A percentile compares a stretch with the other conserved stretches of the same genome.
Conservation (phyloP, 2,329 filamentous ascomycete species). For the Fusarium sp. region DNA sequence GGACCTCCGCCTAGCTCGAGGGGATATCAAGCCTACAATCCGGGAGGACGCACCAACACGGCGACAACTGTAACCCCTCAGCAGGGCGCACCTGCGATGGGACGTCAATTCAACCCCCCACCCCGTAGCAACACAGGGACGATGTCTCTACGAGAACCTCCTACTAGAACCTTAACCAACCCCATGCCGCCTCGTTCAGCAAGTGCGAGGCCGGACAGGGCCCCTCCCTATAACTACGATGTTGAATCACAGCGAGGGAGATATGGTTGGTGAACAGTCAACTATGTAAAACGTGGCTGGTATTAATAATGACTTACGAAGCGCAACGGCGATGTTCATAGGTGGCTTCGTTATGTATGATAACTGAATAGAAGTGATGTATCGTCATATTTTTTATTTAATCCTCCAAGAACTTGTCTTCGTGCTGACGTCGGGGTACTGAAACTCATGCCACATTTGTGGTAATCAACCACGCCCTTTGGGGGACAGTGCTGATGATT, state of each 20-base stretch:
- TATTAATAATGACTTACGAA: constrained; percentile 35
- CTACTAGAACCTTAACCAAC: constrained; percentile 61
- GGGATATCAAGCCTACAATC: constrained; percentile 49
- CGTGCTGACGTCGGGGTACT: not conserved
- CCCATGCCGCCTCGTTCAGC: constrained; percentile 51
- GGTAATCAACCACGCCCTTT: constrained; percentile 33
- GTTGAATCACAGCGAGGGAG: constrained; percentile 51
- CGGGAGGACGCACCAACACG: constrained; percentile 51
- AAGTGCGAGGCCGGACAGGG: constrained; percentile 39
- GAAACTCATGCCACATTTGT: constrained; percentile 9
- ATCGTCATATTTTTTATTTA: constrained; percentile 1
- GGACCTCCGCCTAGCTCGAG: constrained; percentile 19
- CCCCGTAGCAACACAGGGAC: constrained; percentile 57
- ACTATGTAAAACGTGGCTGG: constrained; percentile 1
- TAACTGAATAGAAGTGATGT: constrained; percentile 2
- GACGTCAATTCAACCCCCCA: constrained; percentile 45
- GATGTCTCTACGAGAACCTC: constrained; percentile 51
- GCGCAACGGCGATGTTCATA: constrained; percentile 3
- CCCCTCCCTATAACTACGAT: constrained; percentile 51
- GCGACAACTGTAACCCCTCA: constrained; percentile 49
- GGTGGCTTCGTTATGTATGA: constrained; percentile 6
- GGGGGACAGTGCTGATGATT: constrained; percentile 17
- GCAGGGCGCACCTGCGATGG: constrained; percentile 34
- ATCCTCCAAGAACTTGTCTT: not conserved
- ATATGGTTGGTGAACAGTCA: constrained; percentile 45